Percentiles rank a stretch among this genome's conserved stretches.
Evolutionary conservation across 768 basidiomycete species (phyloP).

Genomic region (Pleurotus giganteus): DNA sequence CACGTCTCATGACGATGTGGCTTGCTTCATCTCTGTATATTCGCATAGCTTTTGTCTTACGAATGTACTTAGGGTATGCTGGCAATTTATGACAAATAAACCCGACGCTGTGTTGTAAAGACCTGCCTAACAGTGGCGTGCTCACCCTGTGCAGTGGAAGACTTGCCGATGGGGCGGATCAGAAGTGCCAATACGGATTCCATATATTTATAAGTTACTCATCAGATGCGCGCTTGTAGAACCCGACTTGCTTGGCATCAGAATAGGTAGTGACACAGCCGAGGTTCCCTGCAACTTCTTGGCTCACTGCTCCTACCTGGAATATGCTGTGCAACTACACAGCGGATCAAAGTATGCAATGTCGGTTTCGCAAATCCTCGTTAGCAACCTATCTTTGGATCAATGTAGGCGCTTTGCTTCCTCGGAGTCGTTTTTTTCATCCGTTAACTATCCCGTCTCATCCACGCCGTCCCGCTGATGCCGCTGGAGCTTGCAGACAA

Average conservation of each 20-base stretch:
- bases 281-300: slow-evolving; percentile 8
- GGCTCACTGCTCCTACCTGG: background rate
- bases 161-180: no score
- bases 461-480: no score
- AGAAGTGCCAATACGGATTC: background rate
- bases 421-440: no score
- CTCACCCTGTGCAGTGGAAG: no score
- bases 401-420: background rate
- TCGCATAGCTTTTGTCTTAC: background rate
- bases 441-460: no score
- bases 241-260: background rate
- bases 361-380: background rate
- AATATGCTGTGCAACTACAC: background rate
- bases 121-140: no score
- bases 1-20: no score
- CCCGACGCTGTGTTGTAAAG: no score
- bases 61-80: background rate
- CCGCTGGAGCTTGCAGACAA: no score
- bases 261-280: slow-evolving; percentile 5
- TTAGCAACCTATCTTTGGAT: background rate
- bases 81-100: background rate
- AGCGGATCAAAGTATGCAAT: background rate
- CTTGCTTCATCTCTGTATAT: background rate
- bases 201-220: background rate
- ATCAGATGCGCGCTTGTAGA: background rate